Evolutionary conservation across 176 grass and related monocot genomes (phyloP), one percentile per base, ranked within the genome.

Genomic region (Lolium perenne): DNA sequence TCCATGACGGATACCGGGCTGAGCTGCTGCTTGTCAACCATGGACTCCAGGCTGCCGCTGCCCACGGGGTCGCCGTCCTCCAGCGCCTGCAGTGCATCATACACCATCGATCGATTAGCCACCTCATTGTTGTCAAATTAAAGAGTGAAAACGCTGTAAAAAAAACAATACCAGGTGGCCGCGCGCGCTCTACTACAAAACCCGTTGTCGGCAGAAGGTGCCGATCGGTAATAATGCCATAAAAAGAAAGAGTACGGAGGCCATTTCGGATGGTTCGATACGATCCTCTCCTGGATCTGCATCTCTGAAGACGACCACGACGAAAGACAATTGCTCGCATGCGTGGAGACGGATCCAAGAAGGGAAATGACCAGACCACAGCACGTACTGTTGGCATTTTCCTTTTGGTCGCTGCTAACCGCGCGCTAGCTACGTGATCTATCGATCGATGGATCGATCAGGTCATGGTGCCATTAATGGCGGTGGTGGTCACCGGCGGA

Each of bases 1-100:
- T 98, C 95, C 83, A 95, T 83, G 63, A 95, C 78, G 10, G 93
- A 92, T 40, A 95, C 89, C 2, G 87, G 89, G 84, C 94, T 97
- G 4, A 92, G 85, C 89, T 97, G 94, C 78, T 93, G 91, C 87
- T 96, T 90, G 73, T 90, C 82, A 81, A 84, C 71, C 86, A 54
- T 80, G 83, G 82, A 62, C 32, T 67, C 88, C 77, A 72, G 63
- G 61, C 82, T 63, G 51, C 88, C 83, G 51, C 23, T 48, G 22
- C 84, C 87, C 82, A 67, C 60, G 49, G 87, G 61, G 43, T 92
- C 86, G 1, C 32, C 32, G 53, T 18, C 79, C 1, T 65, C 76
- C 3, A 29, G 0, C 46, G 1, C 71, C 79, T 41, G 11, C 88
- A 58, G 22, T 38, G 76, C 55, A 68, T 58, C 66, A 23, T 14